Conservation (phyloP, 768 basidiomycete genomes). For the Mycena rosella region DNA sequence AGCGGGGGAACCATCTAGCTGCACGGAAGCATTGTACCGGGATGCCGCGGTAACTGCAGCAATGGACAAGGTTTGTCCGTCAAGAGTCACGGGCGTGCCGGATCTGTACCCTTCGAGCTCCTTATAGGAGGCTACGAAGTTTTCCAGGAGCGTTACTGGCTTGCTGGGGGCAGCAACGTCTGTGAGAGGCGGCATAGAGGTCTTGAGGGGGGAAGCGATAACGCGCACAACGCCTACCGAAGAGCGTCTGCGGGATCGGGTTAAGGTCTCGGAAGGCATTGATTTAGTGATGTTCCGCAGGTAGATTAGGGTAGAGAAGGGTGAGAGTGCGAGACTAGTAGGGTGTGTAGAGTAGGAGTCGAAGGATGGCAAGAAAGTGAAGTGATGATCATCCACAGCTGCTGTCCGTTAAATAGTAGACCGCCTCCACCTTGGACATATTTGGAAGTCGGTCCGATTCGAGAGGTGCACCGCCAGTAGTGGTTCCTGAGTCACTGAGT, state of each 20-base stretch:
- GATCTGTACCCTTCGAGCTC: slow-evolving; percentile 78
- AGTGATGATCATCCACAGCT: slow-evolving; percentile 15
- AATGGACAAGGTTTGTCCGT: slow-evolving; percentile 80
- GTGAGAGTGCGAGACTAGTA: too few species aligned
- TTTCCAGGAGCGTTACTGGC: slow-evolving; percentile 58
- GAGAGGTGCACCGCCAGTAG: slow-evolving; percentile 10
- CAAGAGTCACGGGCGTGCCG: slow-evolving; percentile 73
- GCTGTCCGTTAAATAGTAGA: slow-evolving; percentile 27
- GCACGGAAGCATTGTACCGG: slow-evolving; percentile 67
- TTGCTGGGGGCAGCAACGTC: slow-evolving; percentile 38
- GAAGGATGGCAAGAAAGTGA: slow-evolving; percentile 8
- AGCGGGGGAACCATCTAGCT: slow-evolving; percentile 61
- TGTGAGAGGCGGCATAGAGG: slow-evolving; percentile 35
- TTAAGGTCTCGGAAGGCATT: slow-evolving; percentile 37
- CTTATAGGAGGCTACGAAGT: slow-evolving; percentile 69
- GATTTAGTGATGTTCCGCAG: too few species aligned
- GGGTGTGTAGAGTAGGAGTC: slow-evolving; percentile 13
- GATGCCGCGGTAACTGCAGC: slow-evolving; percentile 84
- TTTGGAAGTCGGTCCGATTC: background rate
- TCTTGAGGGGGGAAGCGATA: slow-evolving; percentile 32
- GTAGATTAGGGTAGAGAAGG: too few species aligned
- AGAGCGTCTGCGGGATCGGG: slow-evolving; percentile 28
- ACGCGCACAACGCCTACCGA: slow-evolving; percentile 32
- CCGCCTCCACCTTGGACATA: slow-evolving; percentile 7
- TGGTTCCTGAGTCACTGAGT: background rate